Evolutionary conservation across 805 yeast species (phyloP).

Genomic region (Sugiyamaella marilandica): DNA sequence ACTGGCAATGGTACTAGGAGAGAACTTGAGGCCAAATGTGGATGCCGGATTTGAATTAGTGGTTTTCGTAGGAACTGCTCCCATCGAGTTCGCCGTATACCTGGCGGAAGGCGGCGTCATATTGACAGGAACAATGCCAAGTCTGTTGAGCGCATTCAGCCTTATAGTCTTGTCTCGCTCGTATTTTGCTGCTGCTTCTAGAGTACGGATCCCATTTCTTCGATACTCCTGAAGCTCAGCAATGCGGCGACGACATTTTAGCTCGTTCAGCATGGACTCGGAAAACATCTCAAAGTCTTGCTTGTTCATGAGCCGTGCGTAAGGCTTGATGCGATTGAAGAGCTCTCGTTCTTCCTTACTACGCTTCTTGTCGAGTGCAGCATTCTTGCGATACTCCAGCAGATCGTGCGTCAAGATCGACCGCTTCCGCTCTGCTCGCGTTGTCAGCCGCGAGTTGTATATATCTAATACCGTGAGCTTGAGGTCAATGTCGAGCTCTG

Average conservation of each 20-base stretch:
- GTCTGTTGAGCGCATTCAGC: conserved; percentile 55
- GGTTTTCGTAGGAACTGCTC: neutral
- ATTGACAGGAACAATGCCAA: conserved; percentile 27
- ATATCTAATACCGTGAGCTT: conserved; percentile 84
- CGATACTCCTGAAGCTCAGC: conserved; percentile 93
- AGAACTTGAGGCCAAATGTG: conserved; percentile 6
- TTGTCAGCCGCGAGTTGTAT: conserved; percentile 80
- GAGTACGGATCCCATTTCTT: conserved; percentile 75
- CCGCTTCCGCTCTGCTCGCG: conserved; percentile 91
- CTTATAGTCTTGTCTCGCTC: conserved; percentile 83
- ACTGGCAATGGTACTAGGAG: conserved; percentile 3
- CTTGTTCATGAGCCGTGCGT: conserved; percentile 72
- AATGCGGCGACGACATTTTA: conserved; percentile 72
- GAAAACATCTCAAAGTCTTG: conserved; percentile 74
- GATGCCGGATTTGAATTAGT: neutral
- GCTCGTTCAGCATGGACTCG: conserved; percentile 69
- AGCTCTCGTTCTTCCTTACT: conserved; percentile 87
- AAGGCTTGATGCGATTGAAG: conserved; percentile 69
- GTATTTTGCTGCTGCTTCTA: conserved; percentile 77
- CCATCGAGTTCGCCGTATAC: conserved; percentile 16
- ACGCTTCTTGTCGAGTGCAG: conserved; percentile 77
- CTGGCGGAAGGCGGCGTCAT: conserved; percentile 18
- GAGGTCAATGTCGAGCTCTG: conserved; percentile 80
- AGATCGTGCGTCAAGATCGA: conserved; percentile 68
- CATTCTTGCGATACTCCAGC: conserved; percentile 78